Conservation (phyloP, 352 stramenopile species). For the Halophytophthora polymorphica region DNA sequence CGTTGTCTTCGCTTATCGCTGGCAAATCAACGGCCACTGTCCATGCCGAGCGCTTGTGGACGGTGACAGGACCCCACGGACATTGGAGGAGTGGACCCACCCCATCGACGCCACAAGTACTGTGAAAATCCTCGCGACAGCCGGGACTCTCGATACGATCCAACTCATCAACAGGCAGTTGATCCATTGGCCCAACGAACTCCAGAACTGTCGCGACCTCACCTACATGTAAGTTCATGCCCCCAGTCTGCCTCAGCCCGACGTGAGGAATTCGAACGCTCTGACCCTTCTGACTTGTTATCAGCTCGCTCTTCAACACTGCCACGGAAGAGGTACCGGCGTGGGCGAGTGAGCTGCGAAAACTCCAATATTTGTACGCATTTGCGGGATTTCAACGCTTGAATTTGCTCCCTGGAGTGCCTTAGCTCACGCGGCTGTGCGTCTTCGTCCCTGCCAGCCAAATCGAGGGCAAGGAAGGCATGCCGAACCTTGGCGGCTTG, state of each 20-base stretch:
- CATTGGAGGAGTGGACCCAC: constrained; percentile 33
- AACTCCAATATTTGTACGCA: constrained; percentile 39
- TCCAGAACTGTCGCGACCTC: constrained; percentile 28
- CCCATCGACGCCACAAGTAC: constrained; percentile 21
- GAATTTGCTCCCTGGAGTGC: neutral
- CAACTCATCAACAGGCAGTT: constrained; percentile 36
- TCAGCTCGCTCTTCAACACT: constrained; percentile 30
- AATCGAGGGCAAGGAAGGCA: constrained; percentile 34
- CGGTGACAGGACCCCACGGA: constrained; percentile 22
- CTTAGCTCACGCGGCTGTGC: neutral
- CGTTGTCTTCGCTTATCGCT: constrained; percentile 27
- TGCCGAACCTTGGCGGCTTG: constrained; percentile 22
- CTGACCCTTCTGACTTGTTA: neutral
- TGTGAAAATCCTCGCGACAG: constrained; percentile 17
- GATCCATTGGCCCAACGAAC: constrained; percentile 16
- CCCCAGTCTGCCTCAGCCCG: neutral
- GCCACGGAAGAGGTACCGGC: constrained; percentile 20
- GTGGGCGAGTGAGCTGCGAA: constrained; percentile 31
- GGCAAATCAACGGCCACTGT: constrained; percentile 8
- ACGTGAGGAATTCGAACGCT: neutral
- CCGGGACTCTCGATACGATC: constrained; percentile 27
- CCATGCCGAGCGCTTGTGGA: constrained; percentile 34
- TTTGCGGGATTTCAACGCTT: neutral
- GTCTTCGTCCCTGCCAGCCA: constrained; percentile 19
- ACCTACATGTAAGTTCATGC: constrained; percentile 31